Conservation (phyloP, 129 eudicot species). For the Saposhnikovia divaricata region DNA sequence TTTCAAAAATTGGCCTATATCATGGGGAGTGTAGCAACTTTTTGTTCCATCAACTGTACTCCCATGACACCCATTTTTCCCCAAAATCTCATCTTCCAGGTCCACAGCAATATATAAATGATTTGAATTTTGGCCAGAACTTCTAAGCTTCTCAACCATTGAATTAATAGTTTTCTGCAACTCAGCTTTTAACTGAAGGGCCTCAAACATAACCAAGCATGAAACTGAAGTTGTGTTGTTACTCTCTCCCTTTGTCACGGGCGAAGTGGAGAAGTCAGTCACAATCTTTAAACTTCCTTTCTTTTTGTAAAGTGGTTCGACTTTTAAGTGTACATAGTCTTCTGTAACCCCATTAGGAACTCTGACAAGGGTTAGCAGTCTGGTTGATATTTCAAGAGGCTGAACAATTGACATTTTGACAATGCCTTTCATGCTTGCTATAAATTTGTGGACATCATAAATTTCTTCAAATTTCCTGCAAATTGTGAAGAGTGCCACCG, state of each 20-base stretch:
- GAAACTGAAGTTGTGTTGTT: conserved; percentile 26
- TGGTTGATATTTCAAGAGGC: conserved; percentile 15
- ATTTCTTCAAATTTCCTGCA: conserved; percentile 1
- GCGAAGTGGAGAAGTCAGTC: conserved; percentile 25
- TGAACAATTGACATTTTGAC: conserved; percentile 44
- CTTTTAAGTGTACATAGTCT: conserved; percentile 31
- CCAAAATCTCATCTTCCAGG: conserved; percentile 32
- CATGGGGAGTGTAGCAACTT: conserved; percentile 40
- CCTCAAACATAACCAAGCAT: conserved; percentile 52
- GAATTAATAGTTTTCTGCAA: neutral
- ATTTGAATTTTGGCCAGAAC: neutral
- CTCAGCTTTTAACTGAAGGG: conserved; percentile 22
- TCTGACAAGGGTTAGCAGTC: conserved; percentile 30
- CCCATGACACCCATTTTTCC: conserved; percentile 26
- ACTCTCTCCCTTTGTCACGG: conserved; percentile 16
- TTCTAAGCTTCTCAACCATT: neutral
- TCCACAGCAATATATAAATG: conserved; percentile 17
- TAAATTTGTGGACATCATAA: conserved; percentile 41
- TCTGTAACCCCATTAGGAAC: conserved; percentile 55
- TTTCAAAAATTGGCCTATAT: conserved; percentile 38
- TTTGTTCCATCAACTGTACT: conserved; percentile 16
- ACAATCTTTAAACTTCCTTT: conserved; percentile 14
- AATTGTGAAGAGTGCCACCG: neutral
- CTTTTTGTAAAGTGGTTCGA: conserved; percentile 40
- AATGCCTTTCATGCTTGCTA: conserved; percentile 44